Base-by-base conservation (phyloP, 2,329 filamentous ascomycete species). In the Leptographium lundbergii region DNA sequence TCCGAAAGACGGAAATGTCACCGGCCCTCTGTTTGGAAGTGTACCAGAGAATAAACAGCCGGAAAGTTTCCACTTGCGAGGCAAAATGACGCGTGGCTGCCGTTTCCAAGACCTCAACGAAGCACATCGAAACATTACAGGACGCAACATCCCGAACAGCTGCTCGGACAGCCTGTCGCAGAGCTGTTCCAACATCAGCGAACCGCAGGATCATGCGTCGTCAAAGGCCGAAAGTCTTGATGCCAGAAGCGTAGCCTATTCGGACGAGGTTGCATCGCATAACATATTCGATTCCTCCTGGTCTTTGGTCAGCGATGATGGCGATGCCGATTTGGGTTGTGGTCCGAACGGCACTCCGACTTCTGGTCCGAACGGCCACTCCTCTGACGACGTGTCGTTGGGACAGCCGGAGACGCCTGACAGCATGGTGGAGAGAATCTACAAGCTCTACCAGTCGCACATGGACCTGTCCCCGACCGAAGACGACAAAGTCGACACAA, bases 41-140 rank as follows among this genome's bases (percentile, higher is more conserved):
- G 3, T 29, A 6, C 29, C 19, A 39, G 52, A 54, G 4, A 13
- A 54, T 32, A 22, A 42, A n/a, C 32, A 54, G 53, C 1, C 3
- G 10, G 17, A 13, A 14, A 4, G 6, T n/a, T 22, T 14, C 22
- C 19, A 5, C 13, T n/a, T 19, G 24, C 54, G 58, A 27, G 63
- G 56, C 59, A 54, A 64, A 6, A 69, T 67, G 10, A 70, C 69
- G 11, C 70, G 70, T 32, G 69, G 67, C 4, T 67, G 66, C 6
- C 65, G 71, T 32, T 75, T 74, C 59, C 66, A 67, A 29, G 69
- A 71, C 57, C 64, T 75, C 0, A 66, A 66, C 29, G 72, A 74
- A 42, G 73, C 74, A 1, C 70, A 73, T 58, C 66, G 68, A 4
- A 72, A 70, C 39, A 75, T 76, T 60, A 72, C 71, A 10, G 65